Evolutionary conservation across 805 yeast genomes (phyloP).

Genomic region (Hanseniaspora pseudoguilliermondii): DNA sequence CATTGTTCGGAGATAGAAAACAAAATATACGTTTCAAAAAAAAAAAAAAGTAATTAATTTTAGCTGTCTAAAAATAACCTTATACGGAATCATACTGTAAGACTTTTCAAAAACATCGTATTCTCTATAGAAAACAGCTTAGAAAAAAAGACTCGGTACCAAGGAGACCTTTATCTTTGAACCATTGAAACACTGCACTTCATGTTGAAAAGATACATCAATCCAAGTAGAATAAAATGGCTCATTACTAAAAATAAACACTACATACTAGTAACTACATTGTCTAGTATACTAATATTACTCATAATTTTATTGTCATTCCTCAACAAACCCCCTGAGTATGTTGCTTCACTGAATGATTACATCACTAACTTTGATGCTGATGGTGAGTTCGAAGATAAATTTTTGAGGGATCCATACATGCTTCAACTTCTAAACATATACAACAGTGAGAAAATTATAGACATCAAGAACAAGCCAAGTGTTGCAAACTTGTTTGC

Average conservation of each 20-base stretch:
- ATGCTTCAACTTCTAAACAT: constrained; percentile 3
- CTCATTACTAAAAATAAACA: neutral
- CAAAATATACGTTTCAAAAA: too few relatives aligned
- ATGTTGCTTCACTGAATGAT: neutral
- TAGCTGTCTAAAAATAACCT: too few relatives aligned
- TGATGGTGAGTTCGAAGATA: neutral
- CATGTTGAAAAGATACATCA: neutral
- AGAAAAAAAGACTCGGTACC: too few relatives aligned
- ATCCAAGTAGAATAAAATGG: neutral
- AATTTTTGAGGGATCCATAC: neutral
- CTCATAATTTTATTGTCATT: neutral
- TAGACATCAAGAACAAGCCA: neutral
- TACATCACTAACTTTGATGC: neutral
- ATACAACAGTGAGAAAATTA: neutral
- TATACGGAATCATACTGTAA: too few relatives aligned
- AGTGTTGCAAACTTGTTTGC: neutral
- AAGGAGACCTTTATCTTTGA: too few relatives aligned
- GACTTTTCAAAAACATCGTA: too few relatives aligned
- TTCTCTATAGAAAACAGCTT: too few relatives aligned
- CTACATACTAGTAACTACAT: neutral
- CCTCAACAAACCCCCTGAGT: neutral
- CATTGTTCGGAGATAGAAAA: too few relatives aligned
- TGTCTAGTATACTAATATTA: neutral
- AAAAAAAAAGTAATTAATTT: too few relatives aligned
- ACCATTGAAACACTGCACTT: too few relatives aligned